Evolutionary conservation across 495 filamentous ascomycete genomes (phyloP), one percentile per base, ranked within the genome.

Genomic region (Xylaria castorea): DNA sequence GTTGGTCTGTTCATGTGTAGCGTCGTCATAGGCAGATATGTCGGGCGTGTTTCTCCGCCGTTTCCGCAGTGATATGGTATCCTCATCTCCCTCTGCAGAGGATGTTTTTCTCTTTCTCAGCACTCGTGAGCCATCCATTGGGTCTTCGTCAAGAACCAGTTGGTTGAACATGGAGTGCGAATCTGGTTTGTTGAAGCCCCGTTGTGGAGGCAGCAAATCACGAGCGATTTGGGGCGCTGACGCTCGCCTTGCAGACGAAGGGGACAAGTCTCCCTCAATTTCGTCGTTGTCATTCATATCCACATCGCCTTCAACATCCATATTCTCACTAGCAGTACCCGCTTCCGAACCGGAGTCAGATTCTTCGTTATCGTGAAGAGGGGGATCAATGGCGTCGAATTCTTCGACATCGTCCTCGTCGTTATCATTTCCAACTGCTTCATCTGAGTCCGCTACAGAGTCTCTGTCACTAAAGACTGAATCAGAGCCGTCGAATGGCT

Each of bases 121-220:
- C 58, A 93, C 89, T 66, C 94, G 91, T 3, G 94, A 94, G 57
- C 94, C 94, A 80, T 97, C 93, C 83, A 95, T 87, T 16, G 92
- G 87, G 75, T 97, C 93, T 64, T 94, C 93, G 66, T 92, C 89
- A 40, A 94, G 87, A 44, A 94, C 91, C 27, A 94, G 83, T 83
- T 91, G 86, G 74, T 93, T 93, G 80, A 97, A 97, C 50, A 97
- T 89, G 0, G 94, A 95, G 78, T 97, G 92, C 9, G 93, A 93
- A 36, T 90, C 92, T n/a, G 92, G 90, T 73, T 93, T 91, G 70
- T 91, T 85, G 14, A 85, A 77, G 42, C 91, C 91, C 61, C 89
- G 87, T 58, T 92, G 90, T 38, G 92, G 84, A 50, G 93, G 93
- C 30, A 97, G 84, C 25, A 97, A 84, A 81, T 97, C 93, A 67